Conservation (phyloP, 1,284 basidiomycete genomes). For the Chondrostereum purpureum region DNA sequence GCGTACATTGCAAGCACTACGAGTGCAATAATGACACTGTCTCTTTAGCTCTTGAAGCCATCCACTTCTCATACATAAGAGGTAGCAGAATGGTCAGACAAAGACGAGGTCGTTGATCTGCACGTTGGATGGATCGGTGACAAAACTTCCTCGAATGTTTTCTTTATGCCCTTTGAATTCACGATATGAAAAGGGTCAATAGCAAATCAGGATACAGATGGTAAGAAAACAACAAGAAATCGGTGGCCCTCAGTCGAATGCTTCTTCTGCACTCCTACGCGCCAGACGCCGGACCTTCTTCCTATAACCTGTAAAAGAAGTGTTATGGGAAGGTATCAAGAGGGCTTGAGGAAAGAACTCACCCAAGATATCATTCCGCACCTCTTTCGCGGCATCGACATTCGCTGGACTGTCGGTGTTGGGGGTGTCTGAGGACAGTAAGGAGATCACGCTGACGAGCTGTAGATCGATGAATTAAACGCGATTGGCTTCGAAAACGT, state of each 20-base stretch:
- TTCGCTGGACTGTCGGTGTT: conserved; percentile 96
- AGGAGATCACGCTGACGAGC: conserved; percentile 95
- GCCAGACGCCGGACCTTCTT: conserved; percentile 90
- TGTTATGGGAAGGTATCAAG: neutral
- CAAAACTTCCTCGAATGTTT: no score
- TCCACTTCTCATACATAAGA: no score
- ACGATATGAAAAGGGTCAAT: no score
- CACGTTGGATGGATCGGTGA: no score
- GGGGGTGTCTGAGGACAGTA: conserved; percentile 88
- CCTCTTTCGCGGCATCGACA: conserved; percentile 92
- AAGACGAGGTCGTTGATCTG: no score
- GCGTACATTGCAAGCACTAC: no score
- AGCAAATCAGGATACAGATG: neutral
- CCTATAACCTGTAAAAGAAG: conserved; percentile 56
- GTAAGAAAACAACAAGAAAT: no score
- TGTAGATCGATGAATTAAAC: conserved; percentile 24
- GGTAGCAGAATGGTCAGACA: no score
- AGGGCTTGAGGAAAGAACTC: conserved; percentile 18
- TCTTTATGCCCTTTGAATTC: no score
- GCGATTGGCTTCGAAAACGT: no score
- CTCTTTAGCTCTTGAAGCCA: no score
- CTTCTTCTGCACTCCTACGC: conserved; percentile 81
- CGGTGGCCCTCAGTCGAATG: conserved; percentile 49
- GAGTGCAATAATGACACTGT: no score
- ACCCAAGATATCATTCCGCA: conserved; percentile 70